Conservation (phyloP, 176 grass and related monocot genomes). For the sorghum (Sorghum bicolor) region Sorghum_bicolor_NCBIv3 NC_012872.2:68850001-68850500, state of each 20-base stretch:
- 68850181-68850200: constrained; percentile 21
- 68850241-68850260: constrained; percentile 32
- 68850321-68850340: constrained; percentile 10
- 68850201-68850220: not conserved
- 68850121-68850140: not conserved
- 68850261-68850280: constrained; percentile 1
- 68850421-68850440: not conserved
- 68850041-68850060: not conserved
- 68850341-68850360: not conserved
- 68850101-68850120: not conserved
- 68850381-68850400: not conserved
- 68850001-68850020: not conserved
- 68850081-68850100: not conserved
- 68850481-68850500: too few species aligned
- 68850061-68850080: not conserved
- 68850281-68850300: not conserved
- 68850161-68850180: not conserved
- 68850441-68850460: too few species aligned
- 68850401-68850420: constrained; percentile 36
- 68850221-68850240: not conserved
- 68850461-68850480: too few species aligned
- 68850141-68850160: not conserved
- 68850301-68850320: not conserved
- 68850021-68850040: not conserved
- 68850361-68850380: not conserved